phyloP scores from a whole-genome alignment of 1,284 basidiomycete species.

The Mycena citricolor region DNA sequence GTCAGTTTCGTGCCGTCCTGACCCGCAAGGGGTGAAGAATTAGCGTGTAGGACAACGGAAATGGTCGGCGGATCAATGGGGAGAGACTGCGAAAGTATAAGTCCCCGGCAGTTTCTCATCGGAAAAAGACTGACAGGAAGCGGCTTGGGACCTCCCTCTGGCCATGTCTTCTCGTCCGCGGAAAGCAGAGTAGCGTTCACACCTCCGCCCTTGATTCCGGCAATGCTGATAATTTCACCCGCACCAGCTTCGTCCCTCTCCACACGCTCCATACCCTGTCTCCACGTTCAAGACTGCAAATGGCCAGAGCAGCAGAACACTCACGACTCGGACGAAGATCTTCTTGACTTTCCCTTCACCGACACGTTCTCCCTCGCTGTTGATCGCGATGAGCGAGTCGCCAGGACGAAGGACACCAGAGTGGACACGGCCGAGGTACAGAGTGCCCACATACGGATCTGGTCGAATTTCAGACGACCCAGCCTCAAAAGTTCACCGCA shows the following conservation, averaged over 20 bases:
- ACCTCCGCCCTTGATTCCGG: constrained; percentile 45
- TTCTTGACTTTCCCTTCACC: constrained; percentile 51
- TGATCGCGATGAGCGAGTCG: constrained; percentile 39
- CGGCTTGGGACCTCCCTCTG: constrained; percentile 41
- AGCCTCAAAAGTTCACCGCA: background rate
- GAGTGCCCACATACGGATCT: constrained; percentile 45
- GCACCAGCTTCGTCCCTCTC: constrained; percentile 42
- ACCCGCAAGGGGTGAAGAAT: constrained; percentile 45
- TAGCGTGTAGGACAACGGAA: constrained; percentile 45
- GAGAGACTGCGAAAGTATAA: constrained; percentile 33
- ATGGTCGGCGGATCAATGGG: constrained; percentile 51
- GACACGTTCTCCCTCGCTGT: constrained; percentile 40
- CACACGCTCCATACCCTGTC: constrained; percentile 38
- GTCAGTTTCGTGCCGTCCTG: constrained; percentile 46
- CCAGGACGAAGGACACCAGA: constrained; percentile 39
- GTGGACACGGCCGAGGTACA: constrained; percentile 47
- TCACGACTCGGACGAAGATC: constrained; percentile 27
- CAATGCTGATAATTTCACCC: constrained; percentile 47
- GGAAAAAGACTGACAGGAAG: constrained; percentile 33
- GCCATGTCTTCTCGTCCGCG: constrained; percentile 19
- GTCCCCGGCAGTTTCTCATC: background rate
- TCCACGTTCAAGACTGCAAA: constrained; percentile 35
- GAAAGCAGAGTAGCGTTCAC: constrained; percentile 45
- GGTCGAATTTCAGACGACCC: constrained; percentile 2
- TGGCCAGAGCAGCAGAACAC: background rate